phyloP scores from a whole-genome alignment of 164 flowering plant species.

The Sextonia rubra region DNA sequence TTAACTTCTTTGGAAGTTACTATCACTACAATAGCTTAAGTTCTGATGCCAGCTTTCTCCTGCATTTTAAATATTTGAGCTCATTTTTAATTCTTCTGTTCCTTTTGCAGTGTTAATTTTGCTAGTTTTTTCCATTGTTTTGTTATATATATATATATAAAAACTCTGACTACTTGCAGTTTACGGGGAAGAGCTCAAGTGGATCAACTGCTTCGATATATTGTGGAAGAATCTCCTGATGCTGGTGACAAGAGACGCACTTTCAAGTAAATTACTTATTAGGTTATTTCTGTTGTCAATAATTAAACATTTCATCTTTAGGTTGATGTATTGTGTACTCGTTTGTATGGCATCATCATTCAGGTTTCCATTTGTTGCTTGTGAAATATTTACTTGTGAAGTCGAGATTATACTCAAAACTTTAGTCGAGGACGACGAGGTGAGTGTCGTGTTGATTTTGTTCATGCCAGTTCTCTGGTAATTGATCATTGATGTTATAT shows the following conservation, averaged over 20 bases:
- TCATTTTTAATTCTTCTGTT: background rate
- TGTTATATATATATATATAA: too few relatives aligned
- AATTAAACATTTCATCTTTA: background rate
- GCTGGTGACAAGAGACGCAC: constrained; percentile 71
- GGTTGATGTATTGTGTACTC: background rate
- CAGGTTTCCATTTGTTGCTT: constrained; percentile 92
- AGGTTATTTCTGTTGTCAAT: background rate
- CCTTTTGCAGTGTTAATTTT: background rate
- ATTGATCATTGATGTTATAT: background rate
- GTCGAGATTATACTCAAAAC: constrained; percentile 87
- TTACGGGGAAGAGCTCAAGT: constrained; percentile 75
- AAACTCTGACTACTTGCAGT: constrained; percentile 28
- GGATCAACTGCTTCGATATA: constrained; percentile 68
- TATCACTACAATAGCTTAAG: background rate
- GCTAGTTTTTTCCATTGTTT: background rate
- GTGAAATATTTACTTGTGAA: constrained; percentile 95
- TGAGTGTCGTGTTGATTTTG: constrained; percentile 12
- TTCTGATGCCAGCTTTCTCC: background rate
- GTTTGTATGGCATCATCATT: background rate
- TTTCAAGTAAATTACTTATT: constrained; percentile 53
- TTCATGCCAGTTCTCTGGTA: background rate
- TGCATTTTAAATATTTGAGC: background rate
- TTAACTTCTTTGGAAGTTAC: background rate
- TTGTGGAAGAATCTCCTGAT: constrained; percentile 83
- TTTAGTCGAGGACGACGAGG: constrained; percentile 90